Evolutionary conservation across 805 yeast genomes (phyloP), one percentile per base, ranked within the genome.

Genomic region (Diddensiella santjacobensis): DNA sequence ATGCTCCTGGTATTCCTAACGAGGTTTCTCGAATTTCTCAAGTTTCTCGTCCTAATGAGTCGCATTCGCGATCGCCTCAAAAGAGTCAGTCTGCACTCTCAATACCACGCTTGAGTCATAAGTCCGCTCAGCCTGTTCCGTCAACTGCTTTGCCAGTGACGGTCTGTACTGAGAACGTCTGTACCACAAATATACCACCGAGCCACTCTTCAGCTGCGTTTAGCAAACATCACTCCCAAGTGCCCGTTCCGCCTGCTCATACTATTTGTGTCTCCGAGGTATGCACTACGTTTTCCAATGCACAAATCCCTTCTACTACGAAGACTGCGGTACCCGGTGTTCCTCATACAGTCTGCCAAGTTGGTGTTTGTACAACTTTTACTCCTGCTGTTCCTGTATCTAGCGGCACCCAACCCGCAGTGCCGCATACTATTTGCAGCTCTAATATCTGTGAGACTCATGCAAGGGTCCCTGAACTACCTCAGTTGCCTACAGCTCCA

Each of bases 291-390:
- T n/a, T n/a, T n/a, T n/a, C n/a, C n/a, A n/a, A n/a, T n/a, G n/a
- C n/a, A n/a, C n/a, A n/a, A n/a, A 47, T 24, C 8, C 46, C 46
- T 15, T 18, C 47, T 15, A 8, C 47, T n/a, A 4, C 45, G 8
- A 6, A 10, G 37, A 22, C 46, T 15, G 22, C 46, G 4, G 18
- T 31, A 40, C 35, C 42, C 10, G 29, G 19, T 13, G 26, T 10
- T 10, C 18, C 47, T 4, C 42, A 19, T n/a, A 37, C 47, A 11
- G 18, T 37, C 6, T 42, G 46, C 35, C 4, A 15, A 36, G 24
- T 8, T 19, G 42, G 42, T 39, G 42, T 39, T 39, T 42, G 46
- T 33, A 42, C 46, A 19, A 37, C 46, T 11, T 8, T 33, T n/a
- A 19, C 22, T 8, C 46, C 46, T 15, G n/a, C n/a, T n/a, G n/a